Evolutionary conservation across 805 yeast genomes (phyloP), one percentile per base, ranked within the genome.

Genomic region (Metschnikowia santaceciliae): DNA sequence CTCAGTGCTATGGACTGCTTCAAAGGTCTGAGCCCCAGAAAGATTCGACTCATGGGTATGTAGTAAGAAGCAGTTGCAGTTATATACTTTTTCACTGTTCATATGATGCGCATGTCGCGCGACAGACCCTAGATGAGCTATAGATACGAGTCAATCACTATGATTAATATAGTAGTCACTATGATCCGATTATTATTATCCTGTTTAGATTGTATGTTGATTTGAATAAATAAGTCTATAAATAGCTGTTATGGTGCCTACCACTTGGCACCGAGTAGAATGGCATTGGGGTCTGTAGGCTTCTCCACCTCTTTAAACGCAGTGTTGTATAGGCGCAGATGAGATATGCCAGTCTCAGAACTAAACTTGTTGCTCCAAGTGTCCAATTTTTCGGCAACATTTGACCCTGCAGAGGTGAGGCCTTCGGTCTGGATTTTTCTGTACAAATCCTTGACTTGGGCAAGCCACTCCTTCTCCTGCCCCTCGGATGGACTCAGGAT

Each of bases 211-310:
- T 20, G 14, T 4, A 23, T n/a, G n/a, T n/a, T 23, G 14, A 4
- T n/a, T 23, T 23, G 17, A 39, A 39, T 39, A 23, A 22, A n/a
- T 39, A 23, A 15, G 15, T 17, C 13, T 41, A 30, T 30, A 15
- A 23, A 42, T 30, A 7, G 45, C 32, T 15, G 11, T 14, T 23
- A 8, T 23, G 15, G 26, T 13, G 10, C 42, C 32, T 23, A 82
- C 87, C 87, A 82, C 54, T 77, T 80, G 14, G 80, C 78, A 3
- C 84, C 84, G 23, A 82, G 68, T 46, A 81, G 64, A 14, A 77
- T 64, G 6, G 77, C 63, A 22, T 70, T 64, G 3, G 75, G 73
- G 55, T 79, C 84, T 4, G 75, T 74, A 10, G 82, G 77, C 54
- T 76, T 72, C 47, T 78, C 84, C 45, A 82, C 80, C 40, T 69